Percentiles rank a stretch among this genome's conserved stretches.
phyloP scores from a whole-genome alignment of 371 early-diverging fungal species.

The Mucor velutinosus region DNA sequence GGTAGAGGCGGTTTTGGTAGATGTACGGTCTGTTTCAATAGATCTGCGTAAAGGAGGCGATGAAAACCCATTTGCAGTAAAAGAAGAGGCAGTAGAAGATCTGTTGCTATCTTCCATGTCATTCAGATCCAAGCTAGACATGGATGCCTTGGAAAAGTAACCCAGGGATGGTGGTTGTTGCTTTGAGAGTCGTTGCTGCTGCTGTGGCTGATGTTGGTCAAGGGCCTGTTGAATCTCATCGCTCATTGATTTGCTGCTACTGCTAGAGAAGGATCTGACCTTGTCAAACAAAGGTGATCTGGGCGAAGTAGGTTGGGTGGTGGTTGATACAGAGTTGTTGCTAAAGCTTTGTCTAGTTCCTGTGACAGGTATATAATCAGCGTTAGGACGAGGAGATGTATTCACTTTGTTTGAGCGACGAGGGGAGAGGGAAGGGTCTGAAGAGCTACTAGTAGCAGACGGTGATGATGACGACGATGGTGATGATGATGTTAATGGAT shows the following conservation, averaged over 20 bases:
- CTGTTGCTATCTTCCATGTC: background rate
- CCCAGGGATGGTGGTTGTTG: background rate
- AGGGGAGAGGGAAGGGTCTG: constrained; percentile 10
- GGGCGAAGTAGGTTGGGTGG: constrained; percentile 18
- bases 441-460: no score
- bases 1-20: background rate
- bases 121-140: constrained; percentile 15
- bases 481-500: background rate
- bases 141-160: constrained; percentile 9
- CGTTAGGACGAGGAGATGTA: constrained; percentile 27
- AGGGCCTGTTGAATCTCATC: constrained; percentile 8
- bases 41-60: background rate
- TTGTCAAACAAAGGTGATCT: background rate
- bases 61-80: background rate
- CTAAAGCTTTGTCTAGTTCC: constrained; percentile 11
- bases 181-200: background rate
- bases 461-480: background rate
- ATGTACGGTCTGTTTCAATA: background rate
- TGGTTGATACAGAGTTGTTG: background rate
- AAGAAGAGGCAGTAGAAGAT: background rate
- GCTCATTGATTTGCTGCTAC: constrained; percentile 8
- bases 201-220: background rate
- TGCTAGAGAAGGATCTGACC: constrained; percentile 15
- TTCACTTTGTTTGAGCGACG: constrained; percentile 13
- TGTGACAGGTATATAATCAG: constrained; percentile 15